A percentile compares a stretch with the other conserved stretches of the same genome.
phyloP scores from a whole-genome alignment of 192 early-diverging fungal species.

The Backusella westeae region DNA sequence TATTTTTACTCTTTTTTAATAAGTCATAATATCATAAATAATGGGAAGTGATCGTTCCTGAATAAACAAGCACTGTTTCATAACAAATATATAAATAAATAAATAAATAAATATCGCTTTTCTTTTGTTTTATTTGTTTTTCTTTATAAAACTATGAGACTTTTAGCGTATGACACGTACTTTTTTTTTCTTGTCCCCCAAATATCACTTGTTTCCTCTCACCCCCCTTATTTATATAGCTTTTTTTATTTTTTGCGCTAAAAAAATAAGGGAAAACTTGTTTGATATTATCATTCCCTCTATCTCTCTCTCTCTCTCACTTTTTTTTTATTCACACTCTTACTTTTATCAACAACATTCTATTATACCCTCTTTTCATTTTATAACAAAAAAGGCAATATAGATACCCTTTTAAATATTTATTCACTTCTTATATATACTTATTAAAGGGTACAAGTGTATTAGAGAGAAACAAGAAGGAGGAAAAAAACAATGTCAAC shows the following conservation, averaged over 20 bases:
- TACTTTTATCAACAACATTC: background rate
- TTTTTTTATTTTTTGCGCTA: background rate
- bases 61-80: background rate
- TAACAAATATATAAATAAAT: background rate
- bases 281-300: background rate
- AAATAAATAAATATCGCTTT: background rate
- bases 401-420: background rate
- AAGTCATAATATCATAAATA: background rate
- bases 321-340: background rate
- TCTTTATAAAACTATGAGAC: background rate
- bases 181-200: background rate
- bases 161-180: background rate
- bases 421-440: background rate
- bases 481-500: background rate
- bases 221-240: background rate
- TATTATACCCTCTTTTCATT: background rate
- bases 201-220: background rate
- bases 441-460: background rate
- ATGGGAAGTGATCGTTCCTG: background rate
- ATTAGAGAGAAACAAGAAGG: background rate
- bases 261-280: background rate
- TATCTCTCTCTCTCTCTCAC: background rate
- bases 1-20: background rate
- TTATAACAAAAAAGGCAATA: background rate
- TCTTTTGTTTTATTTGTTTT: background rate